phyloP scores from a whole-genome alignment of 805 yeast species.

The Wickerhamomyces silvicola region DNA sequence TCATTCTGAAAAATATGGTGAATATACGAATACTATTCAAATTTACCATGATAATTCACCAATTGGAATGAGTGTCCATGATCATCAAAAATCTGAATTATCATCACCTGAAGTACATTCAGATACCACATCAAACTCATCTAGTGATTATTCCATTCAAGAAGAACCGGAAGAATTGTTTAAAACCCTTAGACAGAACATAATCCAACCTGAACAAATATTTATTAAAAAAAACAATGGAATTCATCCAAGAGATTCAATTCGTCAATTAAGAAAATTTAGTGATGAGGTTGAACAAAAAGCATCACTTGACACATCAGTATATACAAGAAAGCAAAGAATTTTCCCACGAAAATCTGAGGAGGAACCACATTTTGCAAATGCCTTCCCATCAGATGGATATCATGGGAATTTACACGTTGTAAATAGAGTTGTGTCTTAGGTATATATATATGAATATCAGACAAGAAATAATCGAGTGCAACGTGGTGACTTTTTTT shows the following conservation, averaged over 20 bases:
- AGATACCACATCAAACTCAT: slow-evolving; percentile 1
- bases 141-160: background rate
- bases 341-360: background rate
- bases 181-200: background rate
- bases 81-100: background rate
- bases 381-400: background rate
- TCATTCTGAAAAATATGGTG: too few species aligned
- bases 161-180: background rate
- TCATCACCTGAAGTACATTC: slow-evolving; percentile 1
- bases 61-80: background rate
- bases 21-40: slow-evolving; percentile 1
- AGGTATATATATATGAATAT: background rate
- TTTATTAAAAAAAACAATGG: background rate
- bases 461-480: background rate
- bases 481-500: too few species aligned
- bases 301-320: background rate
- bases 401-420: slow-evolving; percentile 1
- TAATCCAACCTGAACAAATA: background rate
- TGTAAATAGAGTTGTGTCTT: background rate
- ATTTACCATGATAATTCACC: slow-evolving; percentile 2
- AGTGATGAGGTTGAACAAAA: background rate
- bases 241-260: slow-evolving; percentile 4
- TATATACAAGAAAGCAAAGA: background rate
- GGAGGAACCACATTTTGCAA: background rate
- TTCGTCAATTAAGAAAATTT: slow-evolving; percentile 1